phyloP scores from a whole-genome alignment of 2,329 filamentous ascomycete genomes.

The Fusarium mundagurra region DNA sequence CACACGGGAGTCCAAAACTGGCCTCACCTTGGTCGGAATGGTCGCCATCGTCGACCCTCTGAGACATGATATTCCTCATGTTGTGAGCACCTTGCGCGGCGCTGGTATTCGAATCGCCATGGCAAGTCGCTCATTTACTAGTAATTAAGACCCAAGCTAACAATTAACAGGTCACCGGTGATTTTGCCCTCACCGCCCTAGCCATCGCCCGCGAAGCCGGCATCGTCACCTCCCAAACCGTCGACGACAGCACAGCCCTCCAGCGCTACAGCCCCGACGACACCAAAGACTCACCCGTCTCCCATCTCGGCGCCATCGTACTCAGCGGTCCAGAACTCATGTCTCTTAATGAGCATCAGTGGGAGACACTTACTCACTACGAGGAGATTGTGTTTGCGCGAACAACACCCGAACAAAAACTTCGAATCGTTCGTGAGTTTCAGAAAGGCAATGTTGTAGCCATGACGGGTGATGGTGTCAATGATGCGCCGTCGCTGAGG shows the following conservation, averaged over 20 bases:
- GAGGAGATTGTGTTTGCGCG: constrained; percentile 78
- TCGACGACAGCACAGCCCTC: constrained; percentile 66
- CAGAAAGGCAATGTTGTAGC: constrained; percentile 76
- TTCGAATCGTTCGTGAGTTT: constrained; percentile 81
- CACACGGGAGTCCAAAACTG: constrained; percentile 21
- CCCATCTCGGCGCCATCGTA: constrained; percentile 61
- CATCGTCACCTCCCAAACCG: constrained; percentile 67
- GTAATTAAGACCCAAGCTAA: rapidly evolving
- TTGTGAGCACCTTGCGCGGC: constrained; percentile 71
- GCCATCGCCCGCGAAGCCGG: constrained; percentile 78
- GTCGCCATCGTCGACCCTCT: constrained; percentile 83
- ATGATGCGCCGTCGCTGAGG: constrained; percentile 83
- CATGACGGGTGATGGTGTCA: constrained; percentile 89
- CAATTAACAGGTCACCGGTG: constrained; percentile 69
- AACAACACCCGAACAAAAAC: constrained; percentile 82
- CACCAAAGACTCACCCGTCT: rapidly evolving
- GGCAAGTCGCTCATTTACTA: constrained; percentile 54
- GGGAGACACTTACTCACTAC: constrained; percentile 72
- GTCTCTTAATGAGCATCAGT: constrained; percentile 72
- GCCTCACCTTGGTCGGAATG: constrained; percentile 76
- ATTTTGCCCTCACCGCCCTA: constrained; percentile 78
- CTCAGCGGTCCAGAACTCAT: constrained; percentile 74
- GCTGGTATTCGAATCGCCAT: constrained; percentile 83
- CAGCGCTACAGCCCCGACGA: constrained; percentile 43
- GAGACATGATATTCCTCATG: constrained; percentile 74